These are phyloP conservation scores for Curvularia sp. DNA, from an alignment of 2,329 filamentous ascomycete genomes.

Conservation along the genomic window DNA sequence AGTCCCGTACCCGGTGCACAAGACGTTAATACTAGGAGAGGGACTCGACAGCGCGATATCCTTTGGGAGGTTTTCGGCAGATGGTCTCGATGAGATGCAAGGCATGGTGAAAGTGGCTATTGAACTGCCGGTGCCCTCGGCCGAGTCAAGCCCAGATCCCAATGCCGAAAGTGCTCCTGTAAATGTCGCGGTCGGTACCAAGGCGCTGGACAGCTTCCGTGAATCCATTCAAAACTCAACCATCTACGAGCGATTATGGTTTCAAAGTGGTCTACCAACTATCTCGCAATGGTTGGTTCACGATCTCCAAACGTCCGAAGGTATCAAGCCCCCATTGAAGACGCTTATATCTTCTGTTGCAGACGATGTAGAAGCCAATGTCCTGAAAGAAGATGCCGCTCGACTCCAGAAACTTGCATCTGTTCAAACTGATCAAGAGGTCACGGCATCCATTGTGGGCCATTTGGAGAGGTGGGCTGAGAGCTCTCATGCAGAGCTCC, in stretches of 20 bases:
- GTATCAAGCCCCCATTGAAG: constrained; percentile 70
- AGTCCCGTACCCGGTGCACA: constrained; percentile 83
- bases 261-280: constrained; percentile 70
- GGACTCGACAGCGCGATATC: constrained; percentile 73
- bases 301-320: constrained; percentile 44
- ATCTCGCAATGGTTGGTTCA: constrained; percentile 69
- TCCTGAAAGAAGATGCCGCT: constrained; percentile 59
- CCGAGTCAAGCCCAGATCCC: constrained; percentile 41
- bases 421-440: constrained; percentile 52
- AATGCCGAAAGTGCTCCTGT: constrained; percentile 54
- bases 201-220: constrained; percentile 72
- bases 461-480: constrained; percentile 77
- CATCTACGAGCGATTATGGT: constrained; percentile 77
- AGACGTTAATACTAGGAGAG: constrained; percentile 74
- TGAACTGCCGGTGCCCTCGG: constrained; percentile 58
- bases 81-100: constrained; percentile 49
- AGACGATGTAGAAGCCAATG: constrained; percentile 58
- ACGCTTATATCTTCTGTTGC: constrained; percentile 73
- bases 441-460: constrained; percentile 60
- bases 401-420: constrained; percentile 45
- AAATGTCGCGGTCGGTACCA: constrained; percentile 67
- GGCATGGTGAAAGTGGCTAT: constrained; percentile 63
- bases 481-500: constrained; percentile 80
- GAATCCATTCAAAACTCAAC: constrained; percentile 72
- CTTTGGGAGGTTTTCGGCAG: constrained; percentile 52